phyloP scores from a whole-genome alignment of 495 filamentous ascomycete species.

The Filosporella fistucella region DNA sequence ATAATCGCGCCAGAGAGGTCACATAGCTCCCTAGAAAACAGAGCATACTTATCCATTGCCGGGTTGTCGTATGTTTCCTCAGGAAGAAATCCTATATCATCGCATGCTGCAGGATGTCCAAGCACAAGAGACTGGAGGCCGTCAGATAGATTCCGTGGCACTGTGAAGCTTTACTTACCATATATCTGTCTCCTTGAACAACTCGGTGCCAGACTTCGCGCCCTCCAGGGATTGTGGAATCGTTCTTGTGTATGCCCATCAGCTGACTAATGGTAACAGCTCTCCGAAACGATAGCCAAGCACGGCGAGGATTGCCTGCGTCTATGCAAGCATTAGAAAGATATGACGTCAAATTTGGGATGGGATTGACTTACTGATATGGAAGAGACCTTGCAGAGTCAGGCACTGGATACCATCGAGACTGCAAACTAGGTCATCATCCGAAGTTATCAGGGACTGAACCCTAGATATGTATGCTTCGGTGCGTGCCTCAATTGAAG shows the following conservation, averaged over 20 bases:
- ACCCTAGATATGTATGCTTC: constrained; percentile 32
- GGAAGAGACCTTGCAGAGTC: constrained; percentile 31
- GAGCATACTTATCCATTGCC: neutral
- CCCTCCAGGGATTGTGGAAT: constrained; percentile 5
- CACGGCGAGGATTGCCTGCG: constrained; percentile 38
- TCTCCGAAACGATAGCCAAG: constrained; percentile 38
- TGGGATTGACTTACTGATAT: too few species aligned
- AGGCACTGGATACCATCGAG: constrained; percentile 40
- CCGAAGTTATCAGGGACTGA: constrained; percentile 37
- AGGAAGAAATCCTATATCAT: constrained; percentile 29
- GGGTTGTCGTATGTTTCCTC: constrained; percentile 26
- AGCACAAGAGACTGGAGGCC: constrained; percentile 29
- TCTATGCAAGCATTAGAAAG: too few species aligned
- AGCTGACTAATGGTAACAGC: constrained; percentile 38
- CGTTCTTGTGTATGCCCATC: constrained; percentile 33
- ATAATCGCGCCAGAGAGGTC: constrained; percentile 34
- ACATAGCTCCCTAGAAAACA: constrained; percentile 19
- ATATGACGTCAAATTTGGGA: too few species aligned
- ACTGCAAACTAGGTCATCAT: constrained; percentile 44
- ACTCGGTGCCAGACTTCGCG: constrained; percentile 20
- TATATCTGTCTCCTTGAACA: constrained; percentile 21
- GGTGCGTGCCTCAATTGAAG: constrained; percentile 28
- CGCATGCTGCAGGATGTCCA: constrained; percentile 32
- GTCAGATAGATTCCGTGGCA: neutral
- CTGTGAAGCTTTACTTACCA: constrained; percentile 9